Evolutionary conservation across 2,329 filamentous ascomycete genomes (phyloP), one percentile per base, ranked within the genome.

Genomic region (Penicillium capsulatum): DNA sequence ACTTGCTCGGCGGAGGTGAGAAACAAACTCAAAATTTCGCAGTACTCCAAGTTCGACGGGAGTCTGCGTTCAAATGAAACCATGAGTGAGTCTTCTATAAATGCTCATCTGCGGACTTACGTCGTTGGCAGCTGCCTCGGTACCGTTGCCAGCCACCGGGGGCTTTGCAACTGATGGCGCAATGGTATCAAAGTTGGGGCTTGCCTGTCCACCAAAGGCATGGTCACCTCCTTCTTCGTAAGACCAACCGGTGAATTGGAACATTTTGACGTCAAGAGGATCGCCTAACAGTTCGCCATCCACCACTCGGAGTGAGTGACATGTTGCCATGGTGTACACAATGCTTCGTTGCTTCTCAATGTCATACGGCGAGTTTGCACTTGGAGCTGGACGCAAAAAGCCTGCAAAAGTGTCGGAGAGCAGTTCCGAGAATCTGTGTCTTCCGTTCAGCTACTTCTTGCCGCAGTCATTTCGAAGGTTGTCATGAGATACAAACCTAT

Each of bases 191-290:
- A 90, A 84, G 32, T 91, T 86, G 14, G 87, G 83, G 34, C 85
- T 80, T 29, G 74, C 74, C 36, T 79, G 79, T 17, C 75, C 19
- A 22, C 19, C 77, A 16, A 74, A 67, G 36, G 76, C 75, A 51
- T 90, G 82, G 31, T 81, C 81, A 2, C 89, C 62, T 14, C 61
- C 88, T 69, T 98, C 92, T 61, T 95, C 86, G 53, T 87, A 98
- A 3, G 80, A 78, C 92, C 92, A 98, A 4, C 79, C 77, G 0
- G 92, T 97, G 53, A 95, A 98, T 50, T 95, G 84, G 60, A 98
- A 98, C 92, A 98, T 98, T 62, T 97, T 97, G 41, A 96, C 74
- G 62, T 98, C 92, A 2, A 98, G 73, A 3, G 94, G 92, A 57
- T 98, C 92, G 1, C 92, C 92, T 22, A 98, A 76, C 28, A 97